Conservation (phyloP, 176 grass and related monocot species). For the Aegilops longissima region DNA sequence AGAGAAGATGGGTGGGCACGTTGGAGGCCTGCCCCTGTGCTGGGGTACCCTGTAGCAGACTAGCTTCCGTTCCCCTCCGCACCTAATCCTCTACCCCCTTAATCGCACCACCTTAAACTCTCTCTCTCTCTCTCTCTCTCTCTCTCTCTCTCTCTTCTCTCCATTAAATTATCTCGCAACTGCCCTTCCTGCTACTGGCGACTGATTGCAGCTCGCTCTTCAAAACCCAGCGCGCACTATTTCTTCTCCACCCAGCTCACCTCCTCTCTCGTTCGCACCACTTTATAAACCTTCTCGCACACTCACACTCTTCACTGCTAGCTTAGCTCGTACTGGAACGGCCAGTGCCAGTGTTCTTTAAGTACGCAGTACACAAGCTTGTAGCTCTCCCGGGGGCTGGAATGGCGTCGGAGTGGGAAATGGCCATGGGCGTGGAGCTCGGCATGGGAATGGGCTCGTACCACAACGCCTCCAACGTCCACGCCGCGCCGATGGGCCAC, state of each 20-base stretch:
- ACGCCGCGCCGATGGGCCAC: conserved; percentile 33
- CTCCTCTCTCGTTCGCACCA: background rate
- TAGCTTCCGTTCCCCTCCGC: conserved; percentile 37
- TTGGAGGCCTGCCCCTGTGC: conserved; percentile 47
- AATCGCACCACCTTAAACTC: conserved; percentile 37
- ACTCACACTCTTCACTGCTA: conserved; percentile 17
- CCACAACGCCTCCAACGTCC: conserved; percentile 40
- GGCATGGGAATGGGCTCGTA: conserved; percentile 68
- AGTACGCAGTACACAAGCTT: conserved; percentile 2
- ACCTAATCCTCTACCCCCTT: conserved; percentile 35
- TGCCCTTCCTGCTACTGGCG: conserved; percentile 28
- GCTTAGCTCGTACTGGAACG: conserved; percentile 24
- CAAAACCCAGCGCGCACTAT: conserved; percentile 39
- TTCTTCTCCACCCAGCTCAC: conserved; percentile 29
- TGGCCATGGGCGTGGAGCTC: conserved; percentile 62
- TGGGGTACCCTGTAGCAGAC: conserved; percentile 36
- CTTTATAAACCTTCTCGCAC: background rate
- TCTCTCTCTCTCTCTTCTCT: background rate
- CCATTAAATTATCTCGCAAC: conserved; percentile 37
- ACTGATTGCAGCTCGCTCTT: conserved; percentile 19
- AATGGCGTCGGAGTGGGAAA: conserved; percentile 86
- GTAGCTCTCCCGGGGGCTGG: background rate
- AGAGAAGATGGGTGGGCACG: conserved; percentile 59
- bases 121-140: background rate
- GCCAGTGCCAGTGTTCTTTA: conserved; percentile 26